Conservation (phyloP, 768 basidiomycete genomes). For the Kwoniella sp. region DNA sequence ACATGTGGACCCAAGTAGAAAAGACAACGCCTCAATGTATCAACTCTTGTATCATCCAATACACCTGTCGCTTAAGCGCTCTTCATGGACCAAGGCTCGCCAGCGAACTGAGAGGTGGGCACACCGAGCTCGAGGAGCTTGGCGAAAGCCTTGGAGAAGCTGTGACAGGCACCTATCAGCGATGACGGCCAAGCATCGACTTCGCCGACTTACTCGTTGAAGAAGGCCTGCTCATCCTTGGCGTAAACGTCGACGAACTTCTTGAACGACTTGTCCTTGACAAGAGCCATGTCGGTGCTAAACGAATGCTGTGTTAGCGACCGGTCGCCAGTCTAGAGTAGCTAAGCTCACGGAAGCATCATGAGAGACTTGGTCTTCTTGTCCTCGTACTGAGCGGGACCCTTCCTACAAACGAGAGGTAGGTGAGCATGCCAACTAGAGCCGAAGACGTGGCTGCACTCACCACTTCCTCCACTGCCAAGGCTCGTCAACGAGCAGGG, state of each 20-base stretch:
- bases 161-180: slow-evolving; percentile 40
- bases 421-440: neutral
- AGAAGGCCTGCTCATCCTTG: slow-evolving; percentile 76
- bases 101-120: slow-evolving; percentile 68
- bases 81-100: slow-evolving; percentile 73
- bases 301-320: neutral
- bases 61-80: slow-evolving; percentile 1
- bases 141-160: slow-evolving; percentile 74
- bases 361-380: slow-evolving; percentile 81
- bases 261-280: slow-evolving; percentile 87
- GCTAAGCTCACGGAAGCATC: slow-evolving; percentile 80
- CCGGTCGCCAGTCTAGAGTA: slow-evolving; percentile 7
- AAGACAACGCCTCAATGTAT: no score
- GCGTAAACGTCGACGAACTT: slow-evolving; percentile 84
- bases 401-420: slow-evolving; percentile 24
- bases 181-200: neutral
- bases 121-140: slow-evolving; percentile 92
- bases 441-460: neutral
- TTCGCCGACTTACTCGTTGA: slow-evolving; percentile 73
- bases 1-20: no score
- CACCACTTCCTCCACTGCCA: slow-evolving; percentile 95
- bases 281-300: slow-evolving; percentile 81
- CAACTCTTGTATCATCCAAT: no score
- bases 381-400: slow-evolving; percentile 86
- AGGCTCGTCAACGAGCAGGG: slow-evolving; percentile 71